These are phyloP conservation scores for Cryptococcus maquisensis DNA, from an alignment of 1,284 basidiomycete genomes.

Conservation along the genomic window DNA sequence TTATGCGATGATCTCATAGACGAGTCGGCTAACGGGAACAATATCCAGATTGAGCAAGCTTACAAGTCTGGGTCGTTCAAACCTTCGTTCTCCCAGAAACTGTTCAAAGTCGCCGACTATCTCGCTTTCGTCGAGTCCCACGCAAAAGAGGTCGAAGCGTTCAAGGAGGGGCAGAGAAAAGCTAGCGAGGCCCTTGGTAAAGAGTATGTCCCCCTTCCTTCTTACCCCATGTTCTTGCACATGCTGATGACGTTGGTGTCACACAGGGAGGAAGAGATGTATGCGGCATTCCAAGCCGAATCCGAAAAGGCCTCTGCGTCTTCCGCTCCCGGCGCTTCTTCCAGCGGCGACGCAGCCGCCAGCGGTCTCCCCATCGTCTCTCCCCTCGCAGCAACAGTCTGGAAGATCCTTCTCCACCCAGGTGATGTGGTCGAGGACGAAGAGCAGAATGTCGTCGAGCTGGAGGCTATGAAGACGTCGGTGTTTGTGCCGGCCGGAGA, in stretches of 20 bases:
- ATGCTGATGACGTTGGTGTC: background rate
- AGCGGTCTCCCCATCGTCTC: background rate
- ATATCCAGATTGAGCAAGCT: background rate
- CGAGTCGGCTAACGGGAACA: background rate
- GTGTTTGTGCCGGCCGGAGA: background rate
- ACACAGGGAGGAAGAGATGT: background rate
- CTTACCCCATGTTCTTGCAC: background rate
- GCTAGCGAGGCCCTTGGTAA: background rate
- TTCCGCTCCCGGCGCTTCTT: too few relatives aligned
- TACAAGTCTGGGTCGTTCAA: background rate
- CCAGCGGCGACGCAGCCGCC: background rate
- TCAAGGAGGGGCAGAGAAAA: background rate
- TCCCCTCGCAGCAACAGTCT: background rate
- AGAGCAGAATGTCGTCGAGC: constrained; percentile 1
- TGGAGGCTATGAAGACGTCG: constrained; percentile 1
- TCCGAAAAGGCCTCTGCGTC: background rate
- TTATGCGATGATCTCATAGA: background rate
- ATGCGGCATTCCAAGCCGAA: background rate
- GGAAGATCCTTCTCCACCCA: background rate
- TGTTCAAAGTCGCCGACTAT: background rate
- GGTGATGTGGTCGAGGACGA: background rate
- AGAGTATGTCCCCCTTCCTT: background rate
- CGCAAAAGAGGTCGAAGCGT: background rate
- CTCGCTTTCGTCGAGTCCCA: background rate
- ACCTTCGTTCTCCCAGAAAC: background rate